These are phyloP conservation scores for Claviceps lovelessii DNA, from an alignment of 2,329 filamentous ascomycete genomes.

Conservation along the genomic window DNA sequence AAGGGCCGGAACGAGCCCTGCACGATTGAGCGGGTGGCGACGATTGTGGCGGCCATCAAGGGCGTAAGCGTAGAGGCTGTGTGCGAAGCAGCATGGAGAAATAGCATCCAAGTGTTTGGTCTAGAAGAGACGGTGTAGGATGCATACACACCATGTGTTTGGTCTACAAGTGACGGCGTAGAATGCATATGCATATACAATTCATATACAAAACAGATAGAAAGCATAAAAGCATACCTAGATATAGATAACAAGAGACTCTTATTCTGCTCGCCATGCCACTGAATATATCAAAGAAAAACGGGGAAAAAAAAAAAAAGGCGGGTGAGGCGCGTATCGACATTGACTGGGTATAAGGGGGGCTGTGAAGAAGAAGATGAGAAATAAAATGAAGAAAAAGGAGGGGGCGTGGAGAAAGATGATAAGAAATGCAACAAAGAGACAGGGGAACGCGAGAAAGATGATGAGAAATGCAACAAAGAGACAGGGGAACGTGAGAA, in stretches of 20 bases:
- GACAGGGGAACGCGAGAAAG: too few species aligned
- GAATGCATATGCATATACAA: background rate
- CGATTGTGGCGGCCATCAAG: slow-evolving; percentile 77
- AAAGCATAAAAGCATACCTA: background rate
- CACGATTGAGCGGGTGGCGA: slow-evolving; percentile 73
- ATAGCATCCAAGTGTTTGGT: slow-evolving; percentile 68
- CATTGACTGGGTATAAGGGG: background rate
- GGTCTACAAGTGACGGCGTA: slow-evolving; percentile 33
- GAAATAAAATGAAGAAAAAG: slow-evolving; percentile 1
- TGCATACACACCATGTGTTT: slow-evolving; percentile 45
- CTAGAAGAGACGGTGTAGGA: slow-evolving; percentile 27
- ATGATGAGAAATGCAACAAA: too few species aligned
- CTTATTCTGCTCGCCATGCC: background rate
- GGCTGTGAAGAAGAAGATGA: background rate
- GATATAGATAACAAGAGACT: background rate
- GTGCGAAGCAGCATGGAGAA: slow-evolving; percentile 71
- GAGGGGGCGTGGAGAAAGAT: too few species aligned
- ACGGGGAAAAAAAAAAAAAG: background rate
- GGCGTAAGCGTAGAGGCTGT: slow-evolving; percentile 66
- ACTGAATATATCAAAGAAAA: background rate
- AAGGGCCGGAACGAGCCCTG: slow-evolving; percentile 93
- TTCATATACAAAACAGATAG: background rate
- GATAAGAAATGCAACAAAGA: too few species aligned
- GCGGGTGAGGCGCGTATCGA: slow-evolving; percentile 15
- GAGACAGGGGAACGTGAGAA: too few species aligned